Evolutionary conservation across 768 basidiomycete species (phyloP), one percentile per base, ranked within the genome.

Genomic region (Glaciozyma antarctica): DNA sequence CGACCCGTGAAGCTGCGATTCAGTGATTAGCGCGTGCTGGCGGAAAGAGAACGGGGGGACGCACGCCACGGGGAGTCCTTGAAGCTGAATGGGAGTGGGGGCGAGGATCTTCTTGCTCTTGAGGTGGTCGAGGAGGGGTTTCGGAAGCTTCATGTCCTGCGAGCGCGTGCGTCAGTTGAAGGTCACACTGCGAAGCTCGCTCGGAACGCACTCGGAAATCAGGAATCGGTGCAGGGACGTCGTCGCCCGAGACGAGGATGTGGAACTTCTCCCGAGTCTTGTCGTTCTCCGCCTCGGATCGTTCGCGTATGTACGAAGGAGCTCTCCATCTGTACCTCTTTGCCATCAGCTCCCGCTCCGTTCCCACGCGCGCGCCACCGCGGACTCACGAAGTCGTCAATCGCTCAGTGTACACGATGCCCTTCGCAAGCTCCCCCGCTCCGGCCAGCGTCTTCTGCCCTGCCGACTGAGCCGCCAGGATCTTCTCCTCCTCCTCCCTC

Each of bases 91-190:
- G 2, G 95, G 95, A 3, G 95, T 92, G 0, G 95, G 95, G 45
- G 79, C 80, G 3, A 81, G 80, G 73, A 99, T 99, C 55, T 88
- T 86, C 64, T 92, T 91, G 41, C 83, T 81, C 76, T 85, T 87
- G 56, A 99, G 81, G 76, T 86, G 87, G 64, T 88, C 83, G 13
- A 98, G 78, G 52, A 98, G 84, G 4, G 86, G 81, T 48, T 82
- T 82, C 10, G 94, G 95, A n/a, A 99, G 86, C 80, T 97, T 98
- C 95, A 99, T 99, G 75, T 98, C 94, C 88, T 93, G 65, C 44
- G 17, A 2, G 28, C 24, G 30, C 71, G 64, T 47, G 68, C 15
- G 28, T 59, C 44, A 59, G 58, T 15, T 26, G 7, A 16, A 48
- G 19, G 2, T 16, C 2, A 8, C 47, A 21, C 21, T 48, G 26